Base-by-base conservation (phyloP, 441 rosid species). In the Codiaeum variegatum region DNA sequence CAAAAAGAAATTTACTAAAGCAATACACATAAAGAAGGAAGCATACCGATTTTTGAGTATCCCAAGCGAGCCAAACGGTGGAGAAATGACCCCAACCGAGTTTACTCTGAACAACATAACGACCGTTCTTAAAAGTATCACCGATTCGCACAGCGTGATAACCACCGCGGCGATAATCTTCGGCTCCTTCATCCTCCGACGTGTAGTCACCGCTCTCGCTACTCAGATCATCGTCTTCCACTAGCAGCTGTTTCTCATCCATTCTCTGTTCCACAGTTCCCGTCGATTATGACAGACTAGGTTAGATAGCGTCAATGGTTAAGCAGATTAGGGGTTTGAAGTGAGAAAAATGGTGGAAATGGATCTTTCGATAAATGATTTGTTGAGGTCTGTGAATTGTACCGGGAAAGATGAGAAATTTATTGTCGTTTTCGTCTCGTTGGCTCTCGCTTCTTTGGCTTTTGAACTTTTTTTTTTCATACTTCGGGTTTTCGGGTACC, bases 71-170 rank as follows among this genome's bases (percentile, higher is more conserved):
- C 91, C 94, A 90, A 19, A 88, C 92, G 67, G 92, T 88, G 63
- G 94, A 88, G 84, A 90, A 90, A 78, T 88, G 91, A 5, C 94
- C 91, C 94, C 94, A 87, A 3, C 91, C 91, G 28, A 89, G 91
- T 79, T 88, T 88, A 38, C 84, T 76, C 77, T 86, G 91, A 31
- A 86, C 90, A 13, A 85, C 88, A 69, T 88, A 89, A 44, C 88
- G 83, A 1, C 90, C 94, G 71, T 83, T 82, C 79, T 83, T 89
- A 75, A 89, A 89, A n/a, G 83, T 23, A 63, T 89, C 94, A 6
- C 90, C 87, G 29, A 89, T 73, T 56, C 94, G 76, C 47, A 89
- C 89, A 2, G 90, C 89, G 56, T 86, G 94, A 71, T 89, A 88
- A 13, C 91, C 94, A 5, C 94, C 94, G 6, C 85, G 85, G 68